These are phyloP conservation scores for Rhododendron simsii DNA, from an alignment of 148 eudicot genomes.

Conservation along the genomic window DNA sequence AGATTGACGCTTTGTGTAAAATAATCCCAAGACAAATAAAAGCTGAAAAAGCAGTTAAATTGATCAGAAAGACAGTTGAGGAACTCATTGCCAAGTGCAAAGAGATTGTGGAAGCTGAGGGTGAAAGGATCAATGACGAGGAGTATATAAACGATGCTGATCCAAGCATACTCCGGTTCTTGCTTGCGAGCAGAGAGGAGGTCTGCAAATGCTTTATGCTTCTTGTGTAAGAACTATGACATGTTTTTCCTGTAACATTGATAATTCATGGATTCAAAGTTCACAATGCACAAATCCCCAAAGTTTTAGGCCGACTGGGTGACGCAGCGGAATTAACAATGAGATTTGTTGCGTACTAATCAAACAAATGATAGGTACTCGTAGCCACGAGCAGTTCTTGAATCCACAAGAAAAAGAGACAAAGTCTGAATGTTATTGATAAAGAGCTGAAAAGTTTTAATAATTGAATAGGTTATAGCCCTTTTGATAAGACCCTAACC, in stretches of 20 bases:
- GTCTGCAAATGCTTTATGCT: conserved; percentile 31
- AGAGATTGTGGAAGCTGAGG: conserved; percentile 86
- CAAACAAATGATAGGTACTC: too few relatives aligned
- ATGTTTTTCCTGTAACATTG: background rate
- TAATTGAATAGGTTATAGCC: too few relatives aligned
- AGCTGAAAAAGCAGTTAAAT: conserved; percentile 74
- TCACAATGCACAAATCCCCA: background rate
- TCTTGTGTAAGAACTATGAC: background rate
- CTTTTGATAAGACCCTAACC: too few relatives aligned
- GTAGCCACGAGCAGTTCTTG: too few relatives aligned
- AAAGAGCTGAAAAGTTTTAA: too few relatives aligned
- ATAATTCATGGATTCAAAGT: background rate
- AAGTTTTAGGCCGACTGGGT: background rate
- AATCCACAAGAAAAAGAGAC: too few relatives aligned
- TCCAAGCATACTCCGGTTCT: conserved; percentile 94
- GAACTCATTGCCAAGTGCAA: conserved; percentile 81
- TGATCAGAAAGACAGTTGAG: conserved; percentile 83
- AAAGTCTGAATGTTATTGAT: too few relatives aligned
- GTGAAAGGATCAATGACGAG: conserved; percentile 80
- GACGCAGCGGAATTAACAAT: too few relatives aligned
- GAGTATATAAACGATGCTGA: conserved; percentile 91
- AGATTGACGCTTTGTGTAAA: conserved; percentile 83
- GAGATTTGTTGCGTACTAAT: too few relatives aligned
- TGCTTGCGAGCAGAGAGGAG: conserved; percentile 98
- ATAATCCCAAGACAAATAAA: conserved; percentile 89